phyloP scores from a whole-genome alignment of 2,329 filamentous ascomycete genomes.

The Pestalotiopsis fici region DNA sequence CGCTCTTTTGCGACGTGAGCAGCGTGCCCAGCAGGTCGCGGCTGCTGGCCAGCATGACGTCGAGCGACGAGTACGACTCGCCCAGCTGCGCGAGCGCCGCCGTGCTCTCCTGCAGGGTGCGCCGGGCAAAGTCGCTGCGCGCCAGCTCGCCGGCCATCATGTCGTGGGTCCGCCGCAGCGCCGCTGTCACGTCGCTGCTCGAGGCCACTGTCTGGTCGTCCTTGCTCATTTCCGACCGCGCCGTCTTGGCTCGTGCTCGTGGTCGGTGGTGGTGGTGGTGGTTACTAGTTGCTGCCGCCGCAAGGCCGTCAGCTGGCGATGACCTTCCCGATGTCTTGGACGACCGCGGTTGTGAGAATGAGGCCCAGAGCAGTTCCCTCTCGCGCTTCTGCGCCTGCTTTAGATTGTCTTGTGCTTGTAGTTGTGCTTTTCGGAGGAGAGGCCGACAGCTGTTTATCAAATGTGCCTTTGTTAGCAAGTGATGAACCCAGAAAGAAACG shows the following conservation, averaged over 20 bases:
- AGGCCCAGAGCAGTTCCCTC: conserved; percentile 72
- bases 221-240: conserved; percentile 37
- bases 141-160: conserved; percentile 84
- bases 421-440: conserved; percentile 79
- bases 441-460: conserved; percentile 48
- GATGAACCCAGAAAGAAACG: not conserved
- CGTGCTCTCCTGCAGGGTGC: conserved; percentile 83
- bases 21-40: conserved; percentile 76
- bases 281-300: not conserved
- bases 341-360: conserved; percentile 50
- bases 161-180: conserved; percentile 81
- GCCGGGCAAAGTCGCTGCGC: conserved; percentile 85
- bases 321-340: conserved; percentile 24
- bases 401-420: conserved; percentile 75
- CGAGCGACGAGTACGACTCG: conserved; percentile 79
- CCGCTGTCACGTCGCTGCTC: conserved; percentile 80
- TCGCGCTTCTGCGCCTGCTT: conserved; percentile 75
- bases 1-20: conserved; percentile 86
- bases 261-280: not conserved
- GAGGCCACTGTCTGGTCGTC: conserved; percentile 75
- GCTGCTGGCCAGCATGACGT: conserved; percentile 74
- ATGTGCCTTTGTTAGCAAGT: not conserved
- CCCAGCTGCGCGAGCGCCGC: conserved; percentile 78
- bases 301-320: conserved; percentile 32
- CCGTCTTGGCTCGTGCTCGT: conserved; percentile 24